Base-by-base conservation (phyloP, 1,139 yeast species). In the Kurtzmaniella quercitrusa region DNA sequence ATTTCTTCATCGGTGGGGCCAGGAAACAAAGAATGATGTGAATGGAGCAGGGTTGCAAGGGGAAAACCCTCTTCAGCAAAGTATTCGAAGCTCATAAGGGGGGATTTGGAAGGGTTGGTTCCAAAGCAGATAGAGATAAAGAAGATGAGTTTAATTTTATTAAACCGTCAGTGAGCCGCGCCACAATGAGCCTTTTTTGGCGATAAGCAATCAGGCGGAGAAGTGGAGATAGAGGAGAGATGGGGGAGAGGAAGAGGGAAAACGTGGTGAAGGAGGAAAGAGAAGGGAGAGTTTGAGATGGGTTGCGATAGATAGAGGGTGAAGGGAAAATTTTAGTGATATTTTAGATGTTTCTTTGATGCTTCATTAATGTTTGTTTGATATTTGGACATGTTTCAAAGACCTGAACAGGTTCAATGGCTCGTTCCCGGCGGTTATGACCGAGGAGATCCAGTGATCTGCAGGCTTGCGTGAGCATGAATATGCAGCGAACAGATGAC, bases 191-290 rank as follows among this genome's bases (percentile, higher is more conserved):
- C 25, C 19, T 21, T 36, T 19, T 36, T 27, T 27, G 31, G 31
- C 31, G 31, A 27, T 27, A 27, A 27, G 31, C 31, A 27, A 27
- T 27, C 31, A 27, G 31, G 48, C 40, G 25, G 40, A 34, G 36
- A 21, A 31, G 16, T 39, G 23, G 41, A 25, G 25, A 15, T 29
- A 14, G 23, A 11, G 31, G n/a, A 10, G 14, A 6, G 8, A 18
- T 6, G 27, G 7, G 23, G 25, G 25, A 11, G 39, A 37, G 25
- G 14, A 17, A 6, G 6, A 14, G 9, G n/a, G 17, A 37, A 37
- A 21, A 21, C 23, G 23, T 21, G 23, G 23, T 4, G 23, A 4
- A 21, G 8, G 23, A 21, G 23, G 23, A 4, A 8, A 21, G 23
- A 21, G 23, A 21, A 21, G n/a, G n/a, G n/a, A n/a, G n/a, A n/a